Conservation (phyloP, 495 filamentous ascomycete species). For the Hypoxylon trugodes region DNA sequence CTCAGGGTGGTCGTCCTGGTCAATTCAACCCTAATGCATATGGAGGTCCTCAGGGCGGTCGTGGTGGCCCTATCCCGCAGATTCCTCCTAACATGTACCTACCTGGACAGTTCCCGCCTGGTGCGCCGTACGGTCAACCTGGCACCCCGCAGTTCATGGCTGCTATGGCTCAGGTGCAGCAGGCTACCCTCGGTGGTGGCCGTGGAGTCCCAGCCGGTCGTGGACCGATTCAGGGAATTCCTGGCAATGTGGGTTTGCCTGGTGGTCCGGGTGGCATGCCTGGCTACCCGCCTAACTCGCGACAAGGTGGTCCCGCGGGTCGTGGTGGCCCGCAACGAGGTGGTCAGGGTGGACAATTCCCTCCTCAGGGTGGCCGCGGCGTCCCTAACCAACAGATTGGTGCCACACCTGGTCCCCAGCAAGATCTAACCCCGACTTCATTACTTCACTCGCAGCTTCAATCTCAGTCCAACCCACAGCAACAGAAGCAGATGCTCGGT, state of each 20-base stretch:
- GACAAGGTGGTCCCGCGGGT: slow-evolving; percentile 55
- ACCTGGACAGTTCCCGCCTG: slow-evolving; percentile 78
- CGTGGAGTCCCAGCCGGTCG: slow-evolving; percentile 76
- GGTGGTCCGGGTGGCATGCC: slow-evolving; percentile 68
- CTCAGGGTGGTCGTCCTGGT: slow-evolving; percentile 82
- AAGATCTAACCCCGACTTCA: slow-evolving; percentile 49
- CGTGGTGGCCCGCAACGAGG: slow-evolving; percentile 52
- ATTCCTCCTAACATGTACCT: slow-evolving; percentile 84
- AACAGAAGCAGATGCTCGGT: slow-evolving; percentile 98
- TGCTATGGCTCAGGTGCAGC: slow-evolving; percentile 75
- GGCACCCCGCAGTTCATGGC: slow-evolving; percentile 63
- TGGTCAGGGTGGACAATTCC: slow-evolving; percentile 45
- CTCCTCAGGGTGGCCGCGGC: slow-evolving; percentile 67
- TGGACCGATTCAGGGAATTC: slow-evolving; percentile 78
- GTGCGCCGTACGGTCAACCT: slow-evolving; percentile 56
- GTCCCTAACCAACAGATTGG: slow-evolving; percentile 43
- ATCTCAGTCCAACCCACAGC: slow-evolving; percentile 61
- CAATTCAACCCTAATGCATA: slow-evolving; percentile 79
- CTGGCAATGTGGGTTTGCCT: slow-evolving; percentile 59
- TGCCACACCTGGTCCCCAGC: slow-evolving; percentile 45
- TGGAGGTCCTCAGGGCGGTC: slow-evolving; percentile 82
- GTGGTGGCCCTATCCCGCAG: slow-evolving; percentile 76
- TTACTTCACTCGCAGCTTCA: slow-evolving; percentile 61
- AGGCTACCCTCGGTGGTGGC: slow-evolving; percentile 67
- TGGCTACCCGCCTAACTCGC: slow-evolving; percentile 63